Conservation (phyloP, 202 grass and related monocot genomes). For the Panicum hallii region DNA sequence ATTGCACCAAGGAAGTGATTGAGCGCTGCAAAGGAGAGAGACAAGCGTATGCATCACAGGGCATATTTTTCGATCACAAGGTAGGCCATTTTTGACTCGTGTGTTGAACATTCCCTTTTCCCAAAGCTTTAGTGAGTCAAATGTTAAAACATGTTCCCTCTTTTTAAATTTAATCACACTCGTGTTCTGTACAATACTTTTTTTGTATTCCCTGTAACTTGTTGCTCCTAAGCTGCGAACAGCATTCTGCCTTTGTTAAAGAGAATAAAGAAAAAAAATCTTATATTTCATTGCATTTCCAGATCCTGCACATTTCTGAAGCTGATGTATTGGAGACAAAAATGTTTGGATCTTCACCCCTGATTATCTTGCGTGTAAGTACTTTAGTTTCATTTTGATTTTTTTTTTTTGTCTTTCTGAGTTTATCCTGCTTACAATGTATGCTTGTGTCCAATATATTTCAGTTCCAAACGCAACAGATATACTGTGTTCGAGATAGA, state of each 20-base stretch:
- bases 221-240: slow-evolving; percentile 39
- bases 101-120: slow-evolving; percentile 1
- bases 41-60: slow-evolving; percentile 81
- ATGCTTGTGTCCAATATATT: slow-evolving; percentile 39
- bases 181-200: slow-evolving; percentile 21
- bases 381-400: neutral
- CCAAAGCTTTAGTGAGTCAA: neutral
- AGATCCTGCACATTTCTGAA: slow-evolving; percentile 68
- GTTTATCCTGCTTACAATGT: slow-evolving; percentile 24
- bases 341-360: slow-evolving; percentile 55
- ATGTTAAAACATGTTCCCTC: neutral
- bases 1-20: slow-evolving; percentile 68
- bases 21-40: slow-evolving; percentile 96
- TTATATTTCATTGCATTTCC: slow-evolving; percentile 35
- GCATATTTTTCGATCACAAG: slow-evolving; percentile 95
- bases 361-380: slow-evolving; percentile 51
- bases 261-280: neutral
- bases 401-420: neutral
- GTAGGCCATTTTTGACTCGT: slow-evolving; percentile 48
- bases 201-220: slow-evolving; percentile 20
- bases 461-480: slow-evolving; percentile 67
- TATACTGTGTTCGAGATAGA: slow-evolving; percentile 61
- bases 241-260: neutral
- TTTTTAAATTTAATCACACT: slow-evolving; percentile 16
- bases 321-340: slow-evolving; percentile 59